These are phyloP conservation scores for Cyclotella choctawhatcheeana DNA, from an alignment of 108 stramenopile genomes.

Conservation along the genomic window DNA sequence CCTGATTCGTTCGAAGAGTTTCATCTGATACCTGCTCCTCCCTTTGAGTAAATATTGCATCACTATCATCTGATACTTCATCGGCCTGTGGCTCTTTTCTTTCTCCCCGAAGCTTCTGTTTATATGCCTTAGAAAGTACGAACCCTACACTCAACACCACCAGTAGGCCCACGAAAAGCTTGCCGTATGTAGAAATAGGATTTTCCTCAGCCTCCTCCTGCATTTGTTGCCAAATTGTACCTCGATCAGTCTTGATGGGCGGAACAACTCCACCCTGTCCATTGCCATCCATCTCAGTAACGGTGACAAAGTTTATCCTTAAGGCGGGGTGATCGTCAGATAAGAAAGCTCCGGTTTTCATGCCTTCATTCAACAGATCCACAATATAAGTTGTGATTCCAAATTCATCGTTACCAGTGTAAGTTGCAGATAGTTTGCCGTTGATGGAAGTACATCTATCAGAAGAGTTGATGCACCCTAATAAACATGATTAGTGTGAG, in stretches of 20 bases:
- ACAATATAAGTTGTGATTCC: constrained; percentile 22
- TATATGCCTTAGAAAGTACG: constrained; percentile 15
- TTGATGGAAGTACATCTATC: constrained; percentile 31
- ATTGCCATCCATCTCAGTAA: neutral
- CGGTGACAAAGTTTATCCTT: constrained; percentile 20
- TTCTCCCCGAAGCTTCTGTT: constrained; percentile 15
- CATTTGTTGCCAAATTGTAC: constrained; percentile 12
- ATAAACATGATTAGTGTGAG: neutral
- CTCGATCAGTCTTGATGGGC: constrained; percentile 17
- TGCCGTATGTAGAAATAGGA: constrained; percentile 34
- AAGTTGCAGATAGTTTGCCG: constrained; percentile 33
- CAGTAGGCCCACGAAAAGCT: constrained; percentile 36
- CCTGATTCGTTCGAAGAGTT: constrained; percentile 1
- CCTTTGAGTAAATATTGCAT: constrained; percentile 3
- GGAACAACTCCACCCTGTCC: constrained; percentile 5
- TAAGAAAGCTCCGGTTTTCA: constrained; percentile 31
- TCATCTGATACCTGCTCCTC: constrained; percentile 22
- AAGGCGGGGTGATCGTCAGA: constrained; percentile 22
- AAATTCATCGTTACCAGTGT: constrained; percentile 46
- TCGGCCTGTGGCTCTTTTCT: neutral
- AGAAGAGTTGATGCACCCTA: constrained; percentile 30
- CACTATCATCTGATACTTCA: neutral
- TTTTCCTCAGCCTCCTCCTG: constrained; percentile 11
- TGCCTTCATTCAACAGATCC: constrained; percentile 12
- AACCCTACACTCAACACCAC: constrained; percentile 32